Evolutionary conservation across 495 filamentous ascomycete genomes (phyloP).

Genomic region (Penicillium coffeae): DNA sequence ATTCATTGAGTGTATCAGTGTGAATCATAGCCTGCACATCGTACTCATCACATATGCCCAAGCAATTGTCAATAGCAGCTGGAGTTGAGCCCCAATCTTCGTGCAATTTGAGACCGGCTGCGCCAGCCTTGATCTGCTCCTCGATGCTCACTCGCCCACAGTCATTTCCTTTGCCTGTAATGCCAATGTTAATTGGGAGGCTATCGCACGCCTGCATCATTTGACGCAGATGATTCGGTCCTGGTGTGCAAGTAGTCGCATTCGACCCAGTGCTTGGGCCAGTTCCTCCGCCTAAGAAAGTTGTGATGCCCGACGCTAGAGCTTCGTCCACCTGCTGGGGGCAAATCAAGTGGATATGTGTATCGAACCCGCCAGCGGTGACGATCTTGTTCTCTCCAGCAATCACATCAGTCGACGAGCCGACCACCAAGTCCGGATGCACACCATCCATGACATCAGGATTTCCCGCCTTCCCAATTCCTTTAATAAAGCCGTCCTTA

Average conservation of each 20-base stretch:
- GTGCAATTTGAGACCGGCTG: conserved; percentile 89
- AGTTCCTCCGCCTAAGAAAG: conserved; percentile 88
- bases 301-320: conserved; percentile 83
- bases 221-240: conserved; percentile 75
- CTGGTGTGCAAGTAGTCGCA: conserved; percentile 93
- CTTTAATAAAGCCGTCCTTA: conserved; percentile 81
- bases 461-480: conserved; percentile 94
- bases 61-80: conserved; percentile 86
- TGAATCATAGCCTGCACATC: conserved; percentile 97
- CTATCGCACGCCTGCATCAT: conserved; percentile 90
- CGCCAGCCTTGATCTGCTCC: conserved; percentile 81
- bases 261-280: conserved; percentile 95
- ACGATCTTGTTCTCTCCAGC: conserved; percentile 91
- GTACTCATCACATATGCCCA: conserved; percentile 81
- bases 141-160: conserved; percentile 63
- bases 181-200: conserved; percentile 87
- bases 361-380: conserved; percentile 88
- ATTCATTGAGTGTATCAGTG: conserved; percentile 97
- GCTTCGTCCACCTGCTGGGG: conserved; percentile 90
- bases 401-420: conserved; percentile 91
- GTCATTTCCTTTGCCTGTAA: conserved; percentile 97
- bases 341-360: conserved; percentile 95
- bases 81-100: conserved; percentile 97
- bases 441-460: conserved; percentile 96
- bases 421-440: conserved; percentile 72